phyloP scores from a whole-genome alignment of 352 stramenopile genomes.

The Globisporangium camurandrum region DNA sequence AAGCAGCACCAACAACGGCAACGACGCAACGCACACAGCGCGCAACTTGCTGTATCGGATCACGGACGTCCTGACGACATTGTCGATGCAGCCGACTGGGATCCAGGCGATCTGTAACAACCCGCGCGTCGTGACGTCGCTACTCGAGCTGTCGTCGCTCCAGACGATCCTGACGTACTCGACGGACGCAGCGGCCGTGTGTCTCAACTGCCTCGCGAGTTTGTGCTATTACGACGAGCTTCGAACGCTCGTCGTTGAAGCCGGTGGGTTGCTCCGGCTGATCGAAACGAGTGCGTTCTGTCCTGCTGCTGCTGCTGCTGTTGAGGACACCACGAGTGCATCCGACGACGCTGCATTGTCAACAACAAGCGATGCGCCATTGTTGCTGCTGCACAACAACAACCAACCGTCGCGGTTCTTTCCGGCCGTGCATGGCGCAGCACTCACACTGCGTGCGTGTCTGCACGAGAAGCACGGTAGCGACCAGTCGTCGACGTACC shows the following conservation, averaged over 20 bases:
- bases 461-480: slow-evolving; percentile 34
- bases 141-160: slow-evolving; percentile 52
- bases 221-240: slow-evolving; percentile 60
- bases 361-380: slow-evolving; percentile 12
- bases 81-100: slow-evolving; percentile 31
- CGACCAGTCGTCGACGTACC: slow-evolving; percentile 20
- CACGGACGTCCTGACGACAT: slow-evolving; percentile 52
- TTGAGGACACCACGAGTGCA: slow-evolving; percentile 27
- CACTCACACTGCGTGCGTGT: slow-evolving; percentile 50
- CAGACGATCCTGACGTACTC: slow-evolving; percentile 55
- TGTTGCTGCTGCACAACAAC: slow-evolving; percentile 19
- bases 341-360: slow-evolving; percentile 21
- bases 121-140: slow-evolving; percentile 40
- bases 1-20: slow-evolving; percentile 13
- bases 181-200: slow-evolving; percentile 46
- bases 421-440: slow-evolving; percentile 42
- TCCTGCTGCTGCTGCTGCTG: no score
- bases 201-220: slow-evolving; percentile 46
- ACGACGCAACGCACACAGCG: slow-evolving; percentile 31
- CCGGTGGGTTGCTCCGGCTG: slow-evolving; percentile 56
- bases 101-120: slow-evolving; percentile 50
- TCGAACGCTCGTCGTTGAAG: slow-evolving; percentile 42
- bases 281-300: slow-evolving; percentile 64
- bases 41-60: slow-evolving; percentile 60
- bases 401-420: slow-evolving; percentile 37